phyloP scores from a whole-genome alignment of 306 rosid genomes.

The Casuarina cunninghamiana region DNA sequence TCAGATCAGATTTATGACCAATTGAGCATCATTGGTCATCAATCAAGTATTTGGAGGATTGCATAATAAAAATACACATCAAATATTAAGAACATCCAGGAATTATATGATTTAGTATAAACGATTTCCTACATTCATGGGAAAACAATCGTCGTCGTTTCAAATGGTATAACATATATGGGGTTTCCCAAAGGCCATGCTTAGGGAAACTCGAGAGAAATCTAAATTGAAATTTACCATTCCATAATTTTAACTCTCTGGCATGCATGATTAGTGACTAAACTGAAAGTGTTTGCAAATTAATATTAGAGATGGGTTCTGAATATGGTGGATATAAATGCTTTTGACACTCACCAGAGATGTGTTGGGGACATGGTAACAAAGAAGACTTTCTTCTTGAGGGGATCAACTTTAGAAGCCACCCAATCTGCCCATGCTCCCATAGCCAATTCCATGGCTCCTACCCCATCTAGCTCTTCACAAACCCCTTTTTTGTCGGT shows the following conservation, averaged over 20 bases:
- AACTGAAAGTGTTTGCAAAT: constrained; percentile 9
- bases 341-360: constrained; percentile 61
- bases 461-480: constrained; percentile 71
- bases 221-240: too few relatives aligned
- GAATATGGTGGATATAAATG: neutral
- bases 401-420: constrained; percentile 65
- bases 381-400: constrained; percentile 66
- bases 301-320: neutral
- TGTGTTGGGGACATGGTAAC: constrained; percentile 97
- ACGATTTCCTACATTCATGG: too few relatives aligned
- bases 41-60: too few relatives aligned
- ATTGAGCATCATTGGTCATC: neutral
- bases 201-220: too few relatives aligned
- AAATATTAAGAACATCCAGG: too few relatives aligned
- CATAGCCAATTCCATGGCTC: constrained; percentile 95
- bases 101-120: too few relatives aligned
- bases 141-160: too few relatives aligned
- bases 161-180: too few relatives aligned
- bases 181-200: too few relatives aligned
- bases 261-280: neutral
- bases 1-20: neutral
- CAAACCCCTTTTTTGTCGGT: constrained; percentile 58
- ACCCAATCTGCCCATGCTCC: constrained; percentile 97
- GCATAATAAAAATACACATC: too few relatives aligned
- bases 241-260: too few relatives aligned